Percentiles rank a stretch among this genome's conserved stretches.
phyloP scores from a whole-genome alignment of 306 rosid species.

The Cucumis sativus region Cucumber_9930_V3 NC_026660.2:7661501-7662000 shows the following conservation, averaged over 20 bases:
- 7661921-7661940: neutral
- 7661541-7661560: neutral
- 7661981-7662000: neutral
- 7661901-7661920: neutral
- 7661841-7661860: neutral
- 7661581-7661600: neutral
- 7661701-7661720: neutral
- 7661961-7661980: neutral
- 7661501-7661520: neutral
- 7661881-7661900: neutral
- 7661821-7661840: neutral
- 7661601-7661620: neutral
- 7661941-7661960: neutral
- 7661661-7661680: neutral
- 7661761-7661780: neutral
- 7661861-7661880: neutral
- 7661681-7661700: neutral
- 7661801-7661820: neutral
- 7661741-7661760: neutral
- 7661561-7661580: neutral
- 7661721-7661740: neutral
- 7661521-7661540: neutral
- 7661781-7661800: neutral
- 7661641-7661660: neutral
- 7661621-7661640: neutral